Percentiles rank a stretch among this genome's conserved stretches.
Evolutionary conservation across 352 stramenopile species (phyloP).

Genomic region (Peronospora destructor): DNA sequence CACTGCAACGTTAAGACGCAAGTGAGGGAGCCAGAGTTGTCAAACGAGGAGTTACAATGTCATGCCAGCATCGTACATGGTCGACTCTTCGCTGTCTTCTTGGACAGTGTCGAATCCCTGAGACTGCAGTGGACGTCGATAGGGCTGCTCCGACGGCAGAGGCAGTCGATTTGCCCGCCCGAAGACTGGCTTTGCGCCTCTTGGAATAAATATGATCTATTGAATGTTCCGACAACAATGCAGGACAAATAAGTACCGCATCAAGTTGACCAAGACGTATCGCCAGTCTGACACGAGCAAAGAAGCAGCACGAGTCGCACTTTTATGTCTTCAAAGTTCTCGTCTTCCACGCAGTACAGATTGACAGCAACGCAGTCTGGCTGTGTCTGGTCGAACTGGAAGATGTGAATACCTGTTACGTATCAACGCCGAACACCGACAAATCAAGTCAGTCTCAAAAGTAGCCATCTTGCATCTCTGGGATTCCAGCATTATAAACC

Average conservation of each 20-base stretch:
- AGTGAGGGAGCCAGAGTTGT: conserved; percentile 7
- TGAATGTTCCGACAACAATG: conserved; percentile 9
- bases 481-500: conserved; percentile 13
- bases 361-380: conserved; percentile 70
- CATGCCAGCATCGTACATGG: conserved; percentile 33
- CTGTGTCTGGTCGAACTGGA: conserved; percentile 73
- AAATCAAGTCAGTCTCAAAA: conserved; percentile 2
- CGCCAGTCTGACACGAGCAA: background rate
- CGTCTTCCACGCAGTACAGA: conserved; percentile 72
- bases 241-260: conserved; percentile 18
- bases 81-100: conserved; percentile 46
- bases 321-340: conserved; percentile 80
- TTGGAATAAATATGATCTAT: conserved; percentile 79
- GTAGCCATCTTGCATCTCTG: conserved; percentile 11
- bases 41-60: background rate
- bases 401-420: conserved; percentile 65
- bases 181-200: conserved; percentile 60
- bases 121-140: conserved; percentile 37
- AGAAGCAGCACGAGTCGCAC: conserved; percentile 14
- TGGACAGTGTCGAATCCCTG: conserved; percentile 31
- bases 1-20: conserved; percentile 11
- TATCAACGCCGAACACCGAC: background rate
- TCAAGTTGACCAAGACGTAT: conserved; percentile 4
- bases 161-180: conserved; percentile 38
- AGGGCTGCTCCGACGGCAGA: conserved; percentile 35